Evolutionary conservation across 257 asterid genomes (phyloP), one percentile per base, ranked within the genome.

Genomic region (Solanum tacnaense): DNA sequence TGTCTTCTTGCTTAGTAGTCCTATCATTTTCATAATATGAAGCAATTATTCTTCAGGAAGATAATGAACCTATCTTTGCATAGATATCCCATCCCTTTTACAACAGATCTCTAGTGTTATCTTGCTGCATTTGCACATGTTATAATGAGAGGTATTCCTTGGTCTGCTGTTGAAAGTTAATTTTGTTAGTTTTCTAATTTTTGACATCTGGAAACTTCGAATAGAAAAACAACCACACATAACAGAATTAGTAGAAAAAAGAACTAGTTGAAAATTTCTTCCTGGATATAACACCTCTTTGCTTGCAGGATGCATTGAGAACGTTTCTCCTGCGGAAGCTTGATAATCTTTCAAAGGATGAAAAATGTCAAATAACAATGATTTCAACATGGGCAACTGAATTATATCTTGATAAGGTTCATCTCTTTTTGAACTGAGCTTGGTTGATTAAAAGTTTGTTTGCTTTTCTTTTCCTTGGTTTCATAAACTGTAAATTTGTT

Each of bases 311-410:
- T 92, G 98, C 98, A 88, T 92, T 97, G 94, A 93, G 98, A 92
- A 95, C 99, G 78, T 97, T 94, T 92, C 91, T 97, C 91, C 91
- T 97, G 92, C 94, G 98, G 92, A 97, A 95, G 94, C 99, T 97
- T 87, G 99, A 97, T 92, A 95, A 86, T 92, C 93, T 97, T 89
- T 84, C 97, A 6, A 93, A 94, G 94, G 99, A 95, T 89, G 99
- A 97, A 87, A 96, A 93, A 92, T 96, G 98, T 92, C 99, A 97
- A 91, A 94, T 94, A 84, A 96, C 98, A n/a, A 97, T 96, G 99
- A 96, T 97, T 90, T 94, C 99, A 83, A 97, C 98, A 23, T 97
- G 99, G 99, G 93, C 94, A 88, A 95, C 99, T 89, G 99, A 96
- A 89, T 71, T 97, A 36, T 97, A 97, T 93, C 90, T 97, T 91